Evolutionary conservation across 805 yeast species (phyloP).

Genomic region (Saturnispora zaruensis): DNA sequence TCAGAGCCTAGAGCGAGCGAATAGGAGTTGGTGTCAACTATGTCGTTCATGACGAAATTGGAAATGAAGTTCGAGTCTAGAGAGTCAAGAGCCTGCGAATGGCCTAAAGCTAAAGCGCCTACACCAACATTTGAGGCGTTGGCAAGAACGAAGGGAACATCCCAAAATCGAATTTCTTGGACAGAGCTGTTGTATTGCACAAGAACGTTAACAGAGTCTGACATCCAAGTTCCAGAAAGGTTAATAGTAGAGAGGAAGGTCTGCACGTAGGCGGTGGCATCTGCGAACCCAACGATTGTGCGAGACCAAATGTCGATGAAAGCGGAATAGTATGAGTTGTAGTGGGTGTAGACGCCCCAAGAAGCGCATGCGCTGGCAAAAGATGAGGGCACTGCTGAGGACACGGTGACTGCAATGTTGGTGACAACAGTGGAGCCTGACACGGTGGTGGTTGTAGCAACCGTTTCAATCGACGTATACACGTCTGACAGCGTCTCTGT

Average conservation of each 20-base stretch:
- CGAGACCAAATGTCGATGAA: conserved; percentile 11
- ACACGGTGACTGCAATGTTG: neutral
- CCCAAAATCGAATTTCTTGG: conserved; percentile 15
- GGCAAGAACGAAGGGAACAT: conserved; percentile 31
- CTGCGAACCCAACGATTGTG: conserved; percentile 9
- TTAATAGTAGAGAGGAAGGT: conserved; percentile 18
- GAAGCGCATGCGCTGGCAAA: conserved; percentile 17
- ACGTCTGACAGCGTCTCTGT: neutral
- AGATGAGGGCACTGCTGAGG: conserved; percentile 2
- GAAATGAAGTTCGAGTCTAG: conserved; percentile 28
- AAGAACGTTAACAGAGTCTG: conserved; percentile 19
- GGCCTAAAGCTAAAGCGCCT: conserved; percentile 42
- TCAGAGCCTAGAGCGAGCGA: conserved; percentile 34
- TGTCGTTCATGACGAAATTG: conserved; percentile 22
- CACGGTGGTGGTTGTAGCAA: neutral
- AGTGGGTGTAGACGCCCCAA: conserved; percentile 20
- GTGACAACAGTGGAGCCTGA: conserved; percentile 2
- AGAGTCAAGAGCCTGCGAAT: conserved; percentile 14
- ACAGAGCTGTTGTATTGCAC: neutral
- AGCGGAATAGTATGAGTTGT: conserved; percentile 14
- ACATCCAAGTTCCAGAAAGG: conserved; percentile 20
- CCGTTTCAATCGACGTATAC: neutral
- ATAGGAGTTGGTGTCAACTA: conserved; percentile 34
- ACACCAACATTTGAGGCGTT: conserved; percentile 29
- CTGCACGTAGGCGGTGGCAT: conserved; percentile 14